Conservation (phyloP, 345 rosid species). For the Nasturtium officinale region DNA sequence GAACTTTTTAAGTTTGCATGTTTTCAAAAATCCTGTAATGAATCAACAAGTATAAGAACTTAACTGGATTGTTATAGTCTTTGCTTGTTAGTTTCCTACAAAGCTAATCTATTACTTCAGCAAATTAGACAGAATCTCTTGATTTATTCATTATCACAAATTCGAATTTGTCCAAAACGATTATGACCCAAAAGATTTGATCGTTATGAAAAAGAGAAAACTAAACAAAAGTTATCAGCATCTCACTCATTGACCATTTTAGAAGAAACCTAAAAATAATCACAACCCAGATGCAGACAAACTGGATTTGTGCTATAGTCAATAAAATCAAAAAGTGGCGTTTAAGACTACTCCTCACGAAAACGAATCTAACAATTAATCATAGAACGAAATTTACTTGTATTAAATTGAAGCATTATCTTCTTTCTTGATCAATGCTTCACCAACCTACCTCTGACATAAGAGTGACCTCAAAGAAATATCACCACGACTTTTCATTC, state of each 20-base stretch:
- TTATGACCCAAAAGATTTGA: background rate
- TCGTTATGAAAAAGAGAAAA: too few relatives aligned
- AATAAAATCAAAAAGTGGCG: conserved; percentile 9
- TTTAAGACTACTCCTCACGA: conserved; percentile 20
- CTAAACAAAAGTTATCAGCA: conserved; percentile 24
- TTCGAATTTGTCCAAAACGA: background rate
- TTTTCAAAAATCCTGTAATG: background rate
- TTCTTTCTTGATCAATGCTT: conserved; percentile 12
- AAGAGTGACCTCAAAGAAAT: conserved; percentile 23
- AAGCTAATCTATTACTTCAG: background rate
- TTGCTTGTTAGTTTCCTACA: background rate
- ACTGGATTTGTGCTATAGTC: conserved; percentile 21
- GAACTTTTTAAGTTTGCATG: background rate
- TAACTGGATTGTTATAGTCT: too few relatives aligned
- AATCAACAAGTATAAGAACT: too few relatives aligned
- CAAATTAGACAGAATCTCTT: too few relatives aligned
- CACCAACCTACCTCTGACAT: conserved; percentile 30
- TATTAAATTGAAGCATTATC: background rate
- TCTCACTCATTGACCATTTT: background rate
- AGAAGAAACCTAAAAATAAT: conserved; percentile 15
- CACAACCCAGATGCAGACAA: conserved; percentile 33
- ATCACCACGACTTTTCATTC: conserved; percentile 17
- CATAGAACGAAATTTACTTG: background rate
- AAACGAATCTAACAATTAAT: conserved; percentile 9
- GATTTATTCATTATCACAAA: background rate